phyloP scores from a whole-genome alignment of 1,284 basidiomycete species.

The Tilletia indica region DNA sequence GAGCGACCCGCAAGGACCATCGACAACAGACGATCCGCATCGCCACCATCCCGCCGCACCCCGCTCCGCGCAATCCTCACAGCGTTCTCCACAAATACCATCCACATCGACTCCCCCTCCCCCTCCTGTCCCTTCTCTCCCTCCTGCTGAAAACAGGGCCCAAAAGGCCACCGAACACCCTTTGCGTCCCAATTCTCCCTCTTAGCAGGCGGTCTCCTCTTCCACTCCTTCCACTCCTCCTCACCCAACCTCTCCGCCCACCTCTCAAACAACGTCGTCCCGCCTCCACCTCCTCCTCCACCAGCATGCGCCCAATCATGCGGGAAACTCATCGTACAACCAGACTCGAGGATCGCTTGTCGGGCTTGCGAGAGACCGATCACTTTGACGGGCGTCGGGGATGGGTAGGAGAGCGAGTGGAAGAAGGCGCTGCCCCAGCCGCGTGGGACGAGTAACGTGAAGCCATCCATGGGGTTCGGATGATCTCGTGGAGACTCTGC shows the following conservation, averaged over 20 bases:
- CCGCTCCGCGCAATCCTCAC: slow-evolving; percentile 6
- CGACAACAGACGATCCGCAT: too few relatives aligned
- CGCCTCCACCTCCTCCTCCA: not conserved
- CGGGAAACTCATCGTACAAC: slow-evolving; percentile 26
- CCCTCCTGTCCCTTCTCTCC: not conserved
- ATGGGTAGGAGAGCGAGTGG: slow-evolving; percentile 42
- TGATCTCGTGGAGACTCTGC: not conserved
- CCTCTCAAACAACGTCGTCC: not conserved
- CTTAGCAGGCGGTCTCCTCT: slow-evolving; percentile 44
- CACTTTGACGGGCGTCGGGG: slow-evolving; percentile 40
- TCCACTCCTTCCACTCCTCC: slow-evolving; percentile 32
- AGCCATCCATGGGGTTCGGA: slow-evolving; percentile 22
- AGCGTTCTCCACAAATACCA: slow-evolving; percentile 19
- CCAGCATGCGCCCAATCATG: slow-evolving; percentile 15
- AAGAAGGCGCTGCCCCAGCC: slow-evolving; percentile 52
- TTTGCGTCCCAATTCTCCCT: slow-evolving; percentile 31
- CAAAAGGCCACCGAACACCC: slow-evolving; percentile 20
- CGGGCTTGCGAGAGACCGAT: slow-evolving; percentile 45
- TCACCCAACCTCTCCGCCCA: not conserved
- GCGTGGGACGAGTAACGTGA: slow-evolving; percentile 46
- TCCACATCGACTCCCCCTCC: slow-evolving; percentile 25
- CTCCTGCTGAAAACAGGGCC: slow-evolving; percentile 9
- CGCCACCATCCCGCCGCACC: not conserved
- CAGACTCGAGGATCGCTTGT: slow-evolving; percentile 26
- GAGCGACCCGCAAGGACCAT: too few relatives aligned